A percentile compares a stretch with the other conserved stretches of the same genome.
Conservation (phyloP, 768 basidiomycete genomes). For the Phaeotremella skinneri region DNA sequence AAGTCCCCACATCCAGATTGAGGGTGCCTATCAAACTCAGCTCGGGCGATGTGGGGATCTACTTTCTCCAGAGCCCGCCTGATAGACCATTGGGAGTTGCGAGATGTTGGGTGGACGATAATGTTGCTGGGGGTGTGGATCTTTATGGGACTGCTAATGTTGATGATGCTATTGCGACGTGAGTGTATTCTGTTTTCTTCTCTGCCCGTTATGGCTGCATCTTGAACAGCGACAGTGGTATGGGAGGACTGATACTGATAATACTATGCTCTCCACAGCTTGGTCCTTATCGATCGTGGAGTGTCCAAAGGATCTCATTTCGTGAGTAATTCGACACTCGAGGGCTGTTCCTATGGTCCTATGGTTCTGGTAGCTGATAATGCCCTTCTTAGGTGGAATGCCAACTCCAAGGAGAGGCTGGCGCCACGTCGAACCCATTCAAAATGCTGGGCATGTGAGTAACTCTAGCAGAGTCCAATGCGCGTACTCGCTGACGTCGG, state of each 20-base stretch:
- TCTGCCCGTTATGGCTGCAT: no score
- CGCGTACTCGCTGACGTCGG: not conserved
- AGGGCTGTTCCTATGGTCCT: not conserved
- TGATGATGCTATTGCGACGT: slow-evolving; percentile 65
- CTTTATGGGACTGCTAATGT: slow-evolving; percentile 75
- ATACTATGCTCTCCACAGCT: no score
- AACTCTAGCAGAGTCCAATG: not conserved
- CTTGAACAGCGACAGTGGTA: no score
- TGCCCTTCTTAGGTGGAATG: slow-evolving; percentile 63
- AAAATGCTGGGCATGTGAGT: slow-evolving; percentile 89
- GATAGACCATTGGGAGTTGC: slow-evolving; percentile 59
- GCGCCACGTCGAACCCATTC: slow-evolving; percentile 72
- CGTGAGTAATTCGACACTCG: slow-evolving; percentile 43
- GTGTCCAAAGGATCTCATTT: slow-evolving; percentile 88
- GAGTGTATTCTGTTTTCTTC: slow-evolving; percentile 54
- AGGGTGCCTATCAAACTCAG: slow-evolving; percentile 79
- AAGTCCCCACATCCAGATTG: slow-evolving; percentile 74
- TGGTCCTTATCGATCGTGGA: slow-evolving; percentile 79
- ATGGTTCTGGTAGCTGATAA: not conserved
- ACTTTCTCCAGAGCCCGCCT: slow-evolving; percentile 75
- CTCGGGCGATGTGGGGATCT: slow-evolving; percentile 89
- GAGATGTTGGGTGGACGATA: slow-evolving; percentile 98
- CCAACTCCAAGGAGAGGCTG: slow-evolving; percentile 80
- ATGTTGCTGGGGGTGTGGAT: slow-evolving; percentile 70
- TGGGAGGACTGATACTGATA: no score